Evolutionary conservation across 2,329 filamentous ascomycete genomes (phyloP).

Genomic region (Orbilia oligospora): DNA sequence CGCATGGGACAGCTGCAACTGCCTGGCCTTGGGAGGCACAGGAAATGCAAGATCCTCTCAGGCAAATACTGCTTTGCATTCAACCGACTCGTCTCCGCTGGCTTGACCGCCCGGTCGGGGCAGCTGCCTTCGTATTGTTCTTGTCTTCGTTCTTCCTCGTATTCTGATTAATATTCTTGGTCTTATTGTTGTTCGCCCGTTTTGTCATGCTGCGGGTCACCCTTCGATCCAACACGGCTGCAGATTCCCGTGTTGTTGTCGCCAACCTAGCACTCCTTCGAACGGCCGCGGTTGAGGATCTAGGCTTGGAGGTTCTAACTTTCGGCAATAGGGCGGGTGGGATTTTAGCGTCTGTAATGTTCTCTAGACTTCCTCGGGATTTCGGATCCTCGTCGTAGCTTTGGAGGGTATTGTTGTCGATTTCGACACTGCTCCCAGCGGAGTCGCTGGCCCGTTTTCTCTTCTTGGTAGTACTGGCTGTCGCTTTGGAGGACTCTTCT

Average conservation of each 20-base stretch:
- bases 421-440: constrained; percentile 25
- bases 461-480: constrained; percentile 14
- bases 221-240: constrained; percentile 55
- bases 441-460: constrained; percentile 57
- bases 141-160: not conserved
- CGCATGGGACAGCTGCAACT: constrained; percentile 33
- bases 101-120: constrained; percentile 36
- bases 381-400: not conserved
- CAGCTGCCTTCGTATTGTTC: constrained; percentile 29
- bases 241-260: constrained; percentile 32
- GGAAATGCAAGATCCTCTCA: constrained; percentile 30
- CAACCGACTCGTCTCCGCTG: constrained; percentile 60
- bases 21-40: constrained; percentile 36
- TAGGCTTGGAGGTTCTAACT: constrained; percentile 23
- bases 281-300: constrained; percentile 7
- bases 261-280: constrained; percentile 25
- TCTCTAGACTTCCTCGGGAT: constrained; percentile 4
- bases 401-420: constrained; percentile 22
- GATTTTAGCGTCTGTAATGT: constrained; percentile 6
- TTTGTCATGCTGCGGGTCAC: constrained; percentile 59
- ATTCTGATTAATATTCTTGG: constrained; percentile 2
- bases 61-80: constrained; percentile 26
- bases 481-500: constrained; percentile 47
- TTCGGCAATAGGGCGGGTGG: constrained; percentile 37
- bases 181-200: not conserved